Conservation (phyloP, 2,329 filamentous ascomycete species). For the Colletotrichum aenigma region DNA sequence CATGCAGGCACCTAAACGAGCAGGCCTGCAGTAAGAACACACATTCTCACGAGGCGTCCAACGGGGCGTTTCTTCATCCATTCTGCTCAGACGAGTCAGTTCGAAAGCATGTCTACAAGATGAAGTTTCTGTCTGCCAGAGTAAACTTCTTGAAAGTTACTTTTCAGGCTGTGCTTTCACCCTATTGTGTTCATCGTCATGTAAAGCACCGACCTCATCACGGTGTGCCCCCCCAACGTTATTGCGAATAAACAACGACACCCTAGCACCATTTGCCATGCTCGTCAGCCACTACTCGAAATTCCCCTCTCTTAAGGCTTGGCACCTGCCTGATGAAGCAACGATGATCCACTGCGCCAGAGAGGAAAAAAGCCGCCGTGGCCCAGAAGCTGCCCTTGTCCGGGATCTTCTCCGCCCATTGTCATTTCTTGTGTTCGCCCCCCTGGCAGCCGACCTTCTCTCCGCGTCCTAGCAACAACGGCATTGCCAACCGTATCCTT, state of each 20-base stretch:
- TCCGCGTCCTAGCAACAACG: not conserved
- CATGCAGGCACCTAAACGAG: not conserved
- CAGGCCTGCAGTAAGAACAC: not conserved
- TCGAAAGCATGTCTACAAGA: not conserved
- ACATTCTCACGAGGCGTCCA: not conserved
- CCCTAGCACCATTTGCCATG: not conserved
- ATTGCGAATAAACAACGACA: not conserved
- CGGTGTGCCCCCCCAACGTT: not conserved
- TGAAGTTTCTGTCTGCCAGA: not conserved
- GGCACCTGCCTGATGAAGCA: conserved; percentile 18
- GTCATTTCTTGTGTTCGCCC: not conserved
- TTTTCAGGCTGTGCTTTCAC: not conserved
- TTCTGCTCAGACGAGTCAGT: not conserved
- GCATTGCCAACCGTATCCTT: not conserved
- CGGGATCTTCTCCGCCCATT: not conserved
- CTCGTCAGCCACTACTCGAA: not conserved
- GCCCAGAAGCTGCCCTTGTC: not conserved
- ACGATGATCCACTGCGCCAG: conserved; percentile 4
- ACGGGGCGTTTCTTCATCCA: not conserved
- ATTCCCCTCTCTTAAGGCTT: conserved; percentile 10
- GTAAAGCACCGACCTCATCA: not conserved
- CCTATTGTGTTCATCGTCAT: not conserved
- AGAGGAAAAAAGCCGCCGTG: not conserved
- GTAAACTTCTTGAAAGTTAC: not conserved
- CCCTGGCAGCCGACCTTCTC: not conserved